Evolutionary conservation across 1,139 yeast genomes (phyloP), one percentile per base, ranked within the genome.

Genomic region (Debaryomyces fabryi): DNA sequence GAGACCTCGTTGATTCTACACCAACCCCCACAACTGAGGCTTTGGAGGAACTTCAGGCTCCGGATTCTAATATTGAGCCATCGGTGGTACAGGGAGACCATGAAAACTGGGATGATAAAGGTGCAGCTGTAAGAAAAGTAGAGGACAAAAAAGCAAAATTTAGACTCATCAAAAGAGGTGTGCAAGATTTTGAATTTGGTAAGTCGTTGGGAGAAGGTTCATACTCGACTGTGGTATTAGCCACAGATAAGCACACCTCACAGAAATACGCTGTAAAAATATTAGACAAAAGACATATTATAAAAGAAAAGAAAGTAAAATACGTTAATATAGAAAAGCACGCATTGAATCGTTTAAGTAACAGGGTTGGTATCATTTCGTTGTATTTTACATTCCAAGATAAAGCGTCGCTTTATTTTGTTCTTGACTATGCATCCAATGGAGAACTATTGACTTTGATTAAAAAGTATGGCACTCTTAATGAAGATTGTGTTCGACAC

Each of bases 291-390:
- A 80, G 91, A 39, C 99, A 95, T 68, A 95, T 93, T 51, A 93
- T 93, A 58, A 87, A 89, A 65, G 99, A 93, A 68, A 88, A 88
- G 64, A 93, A 93, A 66, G 95, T 92, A 58, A 93, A 95, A 67
- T 95, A 93, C 62, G 99, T 93, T 51, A 92, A 92, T 62, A 93
- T 95, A 51, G 99, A 95, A 67, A 93, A 93, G 67, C 90, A 90
- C 60, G 93, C 98, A 1, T 74, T 95, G 58, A 91, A 92, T 64
- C 71, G 96, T 38, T 74, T 93, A 49, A 93, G 92, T 27, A 85
- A 86, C 52, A 52, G 77, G 41, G 60, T 65, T 39, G 99, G 99
- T 1, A 82, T 93, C 41, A 91, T 93, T 20, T 85, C 93, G 15
- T 75, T 93, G 42, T 89, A 88, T 63, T 95, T 89, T 66, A 93